Percentiles rank a stretch among this genome's conserved stretches.
Evolutionary conservation across 2,329 filamentous ascomycete species (phyloP).

Genomic region (Aureobasidium sp.): DNA sequence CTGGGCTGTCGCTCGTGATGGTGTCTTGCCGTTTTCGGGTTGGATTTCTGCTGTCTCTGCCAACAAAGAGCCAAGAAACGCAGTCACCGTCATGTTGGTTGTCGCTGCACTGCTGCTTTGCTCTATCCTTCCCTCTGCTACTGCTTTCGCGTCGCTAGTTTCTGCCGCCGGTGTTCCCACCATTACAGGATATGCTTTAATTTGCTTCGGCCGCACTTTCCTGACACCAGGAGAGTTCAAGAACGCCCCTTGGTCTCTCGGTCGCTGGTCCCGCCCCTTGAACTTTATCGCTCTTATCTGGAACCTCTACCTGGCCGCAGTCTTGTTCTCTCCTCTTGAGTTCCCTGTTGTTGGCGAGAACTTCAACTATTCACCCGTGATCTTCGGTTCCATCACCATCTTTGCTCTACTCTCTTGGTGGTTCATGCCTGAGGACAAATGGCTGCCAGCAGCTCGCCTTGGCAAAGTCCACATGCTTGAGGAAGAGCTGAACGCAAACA

Average conservation of each 20-base stretch:
- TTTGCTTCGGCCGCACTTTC: conserved; percentile 33
- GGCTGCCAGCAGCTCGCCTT: conserved; percentile 26
- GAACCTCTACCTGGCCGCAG: conserved; percentile 30
- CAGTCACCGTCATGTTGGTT: conserved; percentile 49
- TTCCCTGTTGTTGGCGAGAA: conserved; percentile 27
- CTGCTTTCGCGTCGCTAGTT: conserved; percentile 32
- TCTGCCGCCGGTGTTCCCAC: conserved; percentile 32
- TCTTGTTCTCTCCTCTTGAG: conserved; percentile 31
- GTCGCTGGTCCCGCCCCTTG: conserved; percentile 28
- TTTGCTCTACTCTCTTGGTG: conserved; percentile 29
- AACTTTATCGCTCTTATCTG: conserved; percentile 30
- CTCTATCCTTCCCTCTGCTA: conserved; percentile 47
- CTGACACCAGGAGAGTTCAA: conserved; percentile 30
- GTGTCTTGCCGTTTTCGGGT: conserved; percentile 49
- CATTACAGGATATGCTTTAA: conserved; percentile 36
- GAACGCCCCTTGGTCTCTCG: conserved; percentile 29
- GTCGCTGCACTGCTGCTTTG: conserved; percentile 48
- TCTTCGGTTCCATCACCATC: conserved; percentile 31
- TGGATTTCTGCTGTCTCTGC: conserved; percentile 48
- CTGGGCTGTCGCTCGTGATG: conserved; percentile 54
- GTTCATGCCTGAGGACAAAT: conserved; percentile 29
- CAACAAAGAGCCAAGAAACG: conserved; percentile 50
- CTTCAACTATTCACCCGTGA: conserved; percentile 32
- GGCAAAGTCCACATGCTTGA: conserved; percentile 25
- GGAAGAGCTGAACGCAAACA: conserved; percentile 16